Evolutionary conservation across 139 green algal genomes (phyloP).

Genomic region (Tetradesmus obliquus): DNA sequence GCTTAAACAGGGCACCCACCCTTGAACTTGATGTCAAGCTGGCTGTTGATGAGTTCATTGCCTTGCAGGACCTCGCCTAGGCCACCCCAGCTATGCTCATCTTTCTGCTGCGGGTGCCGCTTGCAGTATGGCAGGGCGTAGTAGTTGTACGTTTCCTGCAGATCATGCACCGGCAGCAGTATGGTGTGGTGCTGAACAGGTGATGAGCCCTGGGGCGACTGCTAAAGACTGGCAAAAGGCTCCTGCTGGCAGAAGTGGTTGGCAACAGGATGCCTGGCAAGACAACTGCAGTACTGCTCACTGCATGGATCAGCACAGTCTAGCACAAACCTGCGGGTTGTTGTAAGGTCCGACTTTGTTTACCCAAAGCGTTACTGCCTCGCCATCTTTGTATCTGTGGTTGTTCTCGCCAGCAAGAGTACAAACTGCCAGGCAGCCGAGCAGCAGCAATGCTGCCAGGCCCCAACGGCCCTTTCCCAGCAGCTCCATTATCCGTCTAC

Average conservation of each 20-base stretch:
- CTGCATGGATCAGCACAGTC: neutral
- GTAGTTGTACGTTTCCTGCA: constrained; percentile 98
- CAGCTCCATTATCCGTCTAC: neutral
- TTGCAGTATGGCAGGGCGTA: constrained; percentile 96
- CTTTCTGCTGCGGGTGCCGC: constrained; percentile 57
- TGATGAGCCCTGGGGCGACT: constrained; percentile 38
- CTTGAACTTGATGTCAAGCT: constrained; percentile 91
- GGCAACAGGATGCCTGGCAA: neutral
- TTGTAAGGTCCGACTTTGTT: constrained; percentile 99
- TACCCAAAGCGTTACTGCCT: constrained; percentile 77
- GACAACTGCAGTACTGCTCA: neutral
- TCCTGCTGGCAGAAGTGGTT: neutral
- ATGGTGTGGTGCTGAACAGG: constrained; percentile 98
- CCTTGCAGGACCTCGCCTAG: constrained; percentile 96
- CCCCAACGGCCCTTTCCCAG: neutral
- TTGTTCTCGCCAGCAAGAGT: constrained; percentile 26
- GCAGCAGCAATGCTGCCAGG: neutral
- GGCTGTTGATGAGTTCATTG: constrained; percentile 96
- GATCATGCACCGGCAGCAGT: constrained; percentile 62
- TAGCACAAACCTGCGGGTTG: constrained; percentile 78
- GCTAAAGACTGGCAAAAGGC: neutral
- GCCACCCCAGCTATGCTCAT: constrained; percentile 92
- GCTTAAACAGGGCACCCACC: constrained; percentile 47
- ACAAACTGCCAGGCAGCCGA: constrained; percentile 15
- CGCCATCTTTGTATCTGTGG: constrained; percentile 50